Conservation (phyloP, 2,329 filamentous ascomycete genomes). For the Thielaviopsis euricoi region DNA sequence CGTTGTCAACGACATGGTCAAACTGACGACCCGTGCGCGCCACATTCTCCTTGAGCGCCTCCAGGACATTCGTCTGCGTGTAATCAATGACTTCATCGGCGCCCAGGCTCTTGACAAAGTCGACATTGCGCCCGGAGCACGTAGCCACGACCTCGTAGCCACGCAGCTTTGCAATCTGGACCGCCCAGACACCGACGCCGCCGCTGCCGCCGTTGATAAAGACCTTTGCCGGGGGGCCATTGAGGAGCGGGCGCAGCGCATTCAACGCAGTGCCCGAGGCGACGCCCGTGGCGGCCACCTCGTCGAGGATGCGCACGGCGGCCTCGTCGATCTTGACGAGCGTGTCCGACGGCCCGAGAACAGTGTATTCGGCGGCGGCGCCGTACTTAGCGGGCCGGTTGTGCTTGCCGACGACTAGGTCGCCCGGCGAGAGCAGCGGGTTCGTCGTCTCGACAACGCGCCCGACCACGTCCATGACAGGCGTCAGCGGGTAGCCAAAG, state of each 20-base stretch:
- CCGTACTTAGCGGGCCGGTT: constrained; percentile 20
- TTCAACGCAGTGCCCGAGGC: constrained; percentile 21
- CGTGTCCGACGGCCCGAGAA: constrained; percentile 17
- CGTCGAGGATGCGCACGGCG: constrained; percentile 25
- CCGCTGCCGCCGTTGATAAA: constrained; percentile 52
- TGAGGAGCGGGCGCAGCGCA: not conserved
- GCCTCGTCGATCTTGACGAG: constrained; percentile 6
- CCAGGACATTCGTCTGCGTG: constrained; percentile 29
- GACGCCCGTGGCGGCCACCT: constrained; percentile 29
- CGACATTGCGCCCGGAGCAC: constrained; percentile 42
- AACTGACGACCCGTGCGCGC: constrained; percentile 22
- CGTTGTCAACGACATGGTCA: constrained; percentile 40
- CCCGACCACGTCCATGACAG: constrained; percentile 35
- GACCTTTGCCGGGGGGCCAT: constrained; percentile 30
- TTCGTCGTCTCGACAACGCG: constrained; percentile 23
- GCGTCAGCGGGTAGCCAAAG: constrained; percentile 26
- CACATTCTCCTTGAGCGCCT: constrained; percentile 28
- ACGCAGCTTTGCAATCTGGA: constrained; percentile 47
- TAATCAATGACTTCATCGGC: constrained; percentile 52
- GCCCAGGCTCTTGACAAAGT: constrained; percentile 40
- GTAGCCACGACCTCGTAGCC: constrained; percentile 44
- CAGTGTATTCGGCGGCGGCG: constrained; percentile 26
- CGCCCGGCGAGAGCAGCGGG: constrained; percentile 21
- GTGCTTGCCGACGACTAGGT: constrained; percentile 27
- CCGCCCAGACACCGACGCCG: constrained; percentile 42